phyloP scores from a whole-genome alignment of 139 green algal species.

The Micromonas pusilla region DNA sequence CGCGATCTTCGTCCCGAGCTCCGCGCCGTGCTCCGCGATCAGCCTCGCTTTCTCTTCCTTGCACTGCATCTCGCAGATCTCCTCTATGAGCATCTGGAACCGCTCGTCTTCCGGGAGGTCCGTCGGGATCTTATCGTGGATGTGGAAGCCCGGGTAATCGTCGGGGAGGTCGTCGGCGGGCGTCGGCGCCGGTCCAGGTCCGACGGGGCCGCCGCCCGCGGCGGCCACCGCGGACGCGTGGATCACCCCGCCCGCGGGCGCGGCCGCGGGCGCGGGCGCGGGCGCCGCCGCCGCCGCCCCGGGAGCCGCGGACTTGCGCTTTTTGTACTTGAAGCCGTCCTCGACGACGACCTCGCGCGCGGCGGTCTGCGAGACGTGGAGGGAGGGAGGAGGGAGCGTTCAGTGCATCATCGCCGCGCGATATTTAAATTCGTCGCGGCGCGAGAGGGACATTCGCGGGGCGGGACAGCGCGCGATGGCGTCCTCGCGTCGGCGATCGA shows the following conservation, averaged over 20 bases:
- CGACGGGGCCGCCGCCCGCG: neutral
- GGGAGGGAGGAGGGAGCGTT: too few species aligned
- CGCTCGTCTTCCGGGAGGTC: conserved; percentile 16
- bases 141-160: neutral
- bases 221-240: neutral
- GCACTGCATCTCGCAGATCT: neutral
- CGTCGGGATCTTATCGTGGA: conserved; percentile 16
- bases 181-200: neutral
- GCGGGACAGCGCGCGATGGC: too few species aligned
- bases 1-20: neutral
- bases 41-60: neutral
- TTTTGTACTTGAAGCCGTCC: conserved; percentile 19
- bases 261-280: too few species aligned
- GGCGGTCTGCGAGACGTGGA: too few species aligned
- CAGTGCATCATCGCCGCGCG: too few species aligned
- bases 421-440: too few species aligned
- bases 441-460: too few species aligned
- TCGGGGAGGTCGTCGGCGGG: neutral
- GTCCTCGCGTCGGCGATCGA: too few species aligned
- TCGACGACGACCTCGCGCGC: neutral
- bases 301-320: neutral
- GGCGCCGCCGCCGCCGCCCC: too few species aligned
- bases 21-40: neutral
- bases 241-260: too few species aligned
- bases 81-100: neutral